Conservation (phyloP, 176 grass and related monocot genomes). For the Oryza australiensis region DNA sequence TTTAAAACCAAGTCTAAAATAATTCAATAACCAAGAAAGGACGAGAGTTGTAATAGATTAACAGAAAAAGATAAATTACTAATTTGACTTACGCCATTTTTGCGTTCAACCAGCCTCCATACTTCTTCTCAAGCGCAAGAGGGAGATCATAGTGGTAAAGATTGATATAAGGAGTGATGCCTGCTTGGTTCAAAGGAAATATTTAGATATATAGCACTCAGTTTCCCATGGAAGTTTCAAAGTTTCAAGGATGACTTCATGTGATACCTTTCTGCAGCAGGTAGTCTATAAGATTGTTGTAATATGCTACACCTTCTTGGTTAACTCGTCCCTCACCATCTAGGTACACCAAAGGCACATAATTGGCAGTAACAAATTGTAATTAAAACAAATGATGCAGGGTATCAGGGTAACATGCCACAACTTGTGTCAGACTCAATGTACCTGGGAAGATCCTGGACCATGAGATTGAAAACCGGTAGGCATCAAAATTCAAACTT, state of each 20-base stretch:
- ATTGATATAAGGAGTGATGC: constrained; percentile 59
- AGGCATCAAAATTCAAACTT: constrained; percentile 61
- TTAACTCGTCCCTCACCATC: constrained; percentile 65
- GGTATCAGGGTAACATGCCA: not conserved
- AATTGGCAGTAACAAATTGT: not conserved
- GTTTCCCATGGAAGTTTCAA: constrained; percentile 26
- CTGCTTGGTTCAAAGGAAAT: constrained; percentile 37
- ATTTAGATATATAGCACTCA: not conserved
- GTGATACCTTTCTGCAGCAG: constrained; percentile 58
- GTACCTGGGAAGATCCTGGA: constrained; percentile 68
- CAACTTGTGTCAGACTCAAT: not conserved
- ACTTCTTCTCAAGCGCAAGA: constrained; percentile 66
- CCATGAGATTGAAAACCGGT: constrained; percentile 76
- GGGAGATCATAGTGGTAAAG: constrained; percentile 73
- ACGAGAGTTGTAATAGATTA: not conserved
- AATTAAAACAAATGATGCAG: not conserved
- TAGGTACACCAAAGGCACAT: constrained; percentile 26
- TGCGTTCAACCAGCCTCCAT: constrained; percentile 57
- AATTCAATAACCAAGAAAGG: not conserved
- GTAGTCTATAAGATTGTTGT: constrained; percentile 78
- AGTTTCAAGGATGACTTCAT: not conserved
- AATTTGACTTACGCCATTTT: constrained; percentile 59
- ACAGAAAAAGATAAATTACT: constrained; percentile 3
- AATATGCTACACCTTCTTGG: constrained; percentile 60
- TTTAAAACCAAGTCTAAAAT: not conserved